These are phyloP conservation scores for Gloeophyllum trabeum DNA, from an alignment of 768 basidiomycete species.

Conservation along the genomic window DNA sequence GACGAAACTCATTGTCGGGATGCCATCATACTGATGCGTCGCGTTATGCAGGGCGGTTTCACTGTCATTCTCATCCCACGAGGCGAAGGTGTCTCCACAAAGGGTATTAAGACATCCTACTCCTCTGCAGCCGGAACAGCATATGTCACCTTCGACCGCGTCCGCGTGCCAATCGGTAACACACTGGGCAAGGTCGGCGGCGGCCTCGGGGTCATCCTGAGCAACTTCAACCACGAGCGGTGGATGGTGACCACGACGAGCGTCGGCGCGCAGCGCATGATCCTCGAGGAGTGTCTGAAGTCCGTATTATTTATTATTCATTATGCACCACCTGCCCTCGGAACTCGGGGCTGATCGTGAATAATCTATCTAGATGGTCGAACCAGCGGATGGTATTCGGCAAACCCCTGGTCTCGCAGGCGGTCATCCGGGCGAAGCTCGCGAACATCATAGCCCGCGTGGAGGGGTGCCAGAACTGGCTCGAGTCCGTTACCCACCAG, in stretches of 20 bases:
- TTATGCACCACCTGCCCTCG: background rate
- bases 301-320: conserved; percentile 17
- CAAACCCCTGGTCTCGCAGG: conserved; percentile 69
- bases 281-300: conserved; percentile 90
- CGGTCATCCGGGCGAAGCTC: conserved; percentile 84
- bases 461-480: conserved; percentile 80
- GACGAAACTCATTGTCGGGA: too few relatives aligned
- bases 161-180: conserved; percentile 74
- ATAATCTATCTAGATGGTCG: conserved; percentile 53
- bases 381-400: conserved; percentile 86
- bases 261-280: conserved; percentile 62
- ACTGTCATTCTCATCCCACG: conserved; percentile 70
- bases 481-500: conserved; percentile 82
- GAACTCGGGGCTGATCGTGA: conserved; percentile 7
- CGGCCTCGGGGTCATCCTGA: conserved; percentile 75
- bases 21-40: background rate
- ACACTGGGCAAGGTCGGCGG: conserved; percentile 81
- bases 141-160: conserved; percentile 71
- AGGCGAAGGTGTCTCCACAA: conserved; percentile 66
- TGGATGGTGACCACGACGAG: conserved; percentile 77
- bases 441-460: conserved; percentile 85
- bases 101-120: conserved; percentile 87
- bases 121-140: conserved; percentile 87
- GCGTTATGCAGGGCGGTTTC: conserved; percentile 42
- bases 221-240: conserved; percentile 84